Conservation (phyloP, 257 asterid genomes). For the Striga asiatica region DNA sequence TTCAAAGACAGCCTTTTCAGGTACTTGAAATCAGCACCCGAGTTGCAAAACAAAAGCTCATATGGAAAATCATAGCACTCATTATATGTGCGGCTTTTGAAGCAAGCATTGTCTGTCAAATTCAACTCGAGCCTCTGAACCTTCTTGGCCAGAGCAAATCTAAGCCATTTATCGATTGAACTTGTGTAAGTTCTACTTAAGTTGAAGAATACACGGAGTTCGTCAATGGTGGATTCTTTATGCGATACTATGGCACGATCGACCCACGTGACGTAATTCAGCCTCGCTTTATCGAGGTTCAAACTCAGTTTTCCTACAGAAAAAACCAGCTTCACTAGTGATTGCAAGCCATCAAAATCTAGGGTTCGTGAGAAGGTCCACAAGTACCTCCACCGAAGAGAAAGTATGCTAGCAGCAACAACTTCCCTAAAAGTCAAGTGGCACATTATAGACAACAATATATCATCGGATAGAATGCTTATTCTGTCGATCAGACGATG, state of each 20-base stretch:
- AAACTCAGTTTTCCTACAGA: no score
- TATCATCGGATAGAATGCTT: not conserved
- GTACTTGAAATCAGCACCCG: not conserved
- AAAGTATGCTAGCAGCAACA: not conserved
- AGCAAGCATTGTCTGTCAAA: not conserved
- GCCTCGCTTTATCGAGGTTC: not conserved
- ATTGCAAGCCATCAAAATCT: not conserved
- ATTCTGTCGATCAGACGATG: not conserved
- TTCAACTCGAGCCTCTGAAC: conserved; percentile 14
- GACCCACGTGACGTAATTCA: not conserved
- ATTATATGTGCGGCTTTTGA: not conserved
- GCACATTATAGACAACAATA: not conserved
- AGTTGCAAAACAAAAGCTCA: not conserved
- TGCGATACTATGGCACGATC: not conserved
- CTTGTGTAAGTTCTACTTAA: not conserved
- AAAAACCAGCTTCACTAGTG: not conserved
- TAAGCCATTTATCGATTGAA: not conserved
- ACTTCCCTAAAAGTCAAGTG: not conserved
- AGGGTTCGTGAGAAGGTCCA: not conserved
- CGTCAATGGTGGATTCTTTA: not conserved
- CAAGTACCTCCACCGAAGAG: not conserved
- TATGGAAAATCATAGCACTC: not conserved
- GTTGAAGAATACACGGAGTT: not conserved
- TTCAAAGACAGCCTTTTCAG: not conserved
- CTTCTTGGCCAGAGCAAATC: conserved; percentile 7